A percentile compares a stretch with the other conserved stretches of the same genome.
Evolutionary conservation across 768 basidiomycete genomes (phyloP).

Genomic region (Psilocybe sp.): DNA sequence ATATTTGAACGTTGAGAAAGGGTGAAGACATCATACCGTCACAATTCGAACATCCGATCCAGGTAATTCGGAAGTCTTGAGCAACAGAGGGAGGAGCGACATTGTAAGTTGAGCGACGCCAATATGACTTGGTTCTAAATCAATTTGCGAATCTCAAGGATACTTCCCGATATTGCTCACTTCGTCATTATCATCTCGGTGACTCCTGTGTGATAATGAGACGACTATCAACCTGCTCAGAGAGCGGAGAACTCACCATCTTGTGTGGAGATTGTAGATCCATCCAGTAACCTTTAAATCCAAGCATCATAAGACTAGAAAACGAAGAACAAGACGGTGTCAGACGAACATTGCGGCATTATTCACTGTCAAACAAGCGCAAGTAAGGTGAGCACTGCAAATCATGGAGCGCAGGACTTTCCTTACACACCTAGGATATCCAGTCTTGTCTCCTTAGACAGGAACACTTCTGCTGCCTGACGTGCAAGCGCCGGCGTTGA

Average conservation of each 20-base stretch:
- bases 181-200: conserved; percentile 11
- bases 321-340: not conserved
- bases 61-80: conserved; percentile 20
- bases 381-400: conserved; percentile 3
- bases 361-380: conserved; percentile 9
- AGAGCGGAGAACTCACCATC: conserved; percentile 17
- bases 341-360: conserved; percentile 15
- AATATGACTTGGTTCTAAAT: conserved; percentile 7
- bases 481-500: conserved; percentile 37
- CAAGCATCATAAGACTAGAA: not conserved
- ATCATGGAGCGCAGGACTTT: not conserved
- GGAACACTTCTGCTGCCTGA: conserved; percentile 37
- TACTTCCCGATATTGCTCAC: not conserved
- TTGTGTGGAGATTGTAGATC: conserved; percentile 7
- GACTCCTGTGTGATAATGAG: conserved; percentile 6
- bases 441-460: conserved; percentile 41
- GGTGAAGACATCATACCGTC: conserved; percentile 12
- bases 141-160: not conserved
- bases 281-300: not conserved
- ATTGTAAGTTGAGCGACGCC: conserved; percentile 24
- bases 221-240: not conserved
- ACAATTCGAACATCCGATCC: conserved; percentile 28
- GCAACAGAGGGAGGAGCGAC: conserved; percentile 24
- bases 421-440: conserved; percentile 43
- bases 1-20: too few species aligned